Percentiles rank a stretch among this genome's conserved stretches.
Evolutionary conservation across 2,329 filamentous ascomycete genomes (phyloP).

Genomic region (Neonectria hederae): DNA sequence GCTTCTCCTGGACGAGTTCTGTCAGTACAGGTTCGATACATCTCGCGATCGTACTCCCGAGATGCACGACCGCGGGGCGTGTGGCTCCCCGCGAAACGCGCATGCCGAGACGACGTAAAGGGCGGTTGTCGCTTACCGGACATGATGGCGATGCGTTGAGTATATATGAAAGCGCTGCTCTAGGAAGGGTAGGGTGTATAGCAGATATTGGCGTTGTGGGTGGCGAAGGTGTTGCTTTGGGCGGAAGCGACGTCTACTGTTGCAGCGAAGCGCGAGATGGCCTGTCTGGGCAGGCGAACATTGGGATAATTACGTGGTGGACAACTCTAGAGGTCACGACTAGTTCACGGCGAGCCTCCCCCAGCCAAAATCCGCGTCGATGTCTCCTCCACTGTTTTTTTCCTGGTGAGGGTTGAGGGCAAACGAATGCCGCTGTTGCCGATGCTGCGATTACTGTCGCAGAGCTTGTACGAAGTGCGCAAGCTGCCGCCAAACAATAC

Average conservation of each 20-base stretch:
- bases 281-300: slow-evolving; percentile 42
- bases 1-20: slow-evolving; percentile 53
- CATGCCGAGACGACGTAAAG: slow-evolving; percentile 28
- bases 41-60: slow-evolving; percentile 22
- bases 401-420: slow-evolving; percentile 27
- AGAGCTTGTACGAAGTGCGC: slow-evolving; percentile 1
- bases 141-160: slow-evolving; percentile 40
- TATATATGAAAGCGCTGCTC: slow-evolving; percentile 16
- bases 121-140: slow-evolving; percentile 48
- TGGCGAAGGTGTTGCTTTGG: slow-evolving; percentile 28
- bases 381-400: slow-evolving; percentile 36
- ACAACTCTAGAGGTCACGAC: slow-evolving; percentile 48
- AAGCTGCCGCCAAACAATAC: slow-evolving; percentile 6
- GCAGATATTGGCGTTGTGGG: slow-evolving; percentile 16
- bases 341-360: slow-evolving; percentile 43
- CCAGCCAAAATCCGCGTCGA: slow-evolving; percentile 38
- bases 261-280: slow-evolving; percentile 38
- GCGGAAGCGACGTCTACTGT: slow-evolving; percentile 42
- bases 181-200: slow-evolving; percentile 20
- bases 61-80: slow-evolving; percentile 15
- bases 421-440: slow-evolving; percentile 2
- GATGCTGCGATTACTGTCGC: slow-evolving; percentile 20
- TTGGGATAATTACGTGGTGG: slow-evolving; percentile 47
- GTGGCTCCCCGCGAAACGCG: slow-evolving; percentile 21
- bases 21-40: slow-evolving; percentile 34